Base-by-base conservation (phyloP, 257 asterid species). In the Jacaranda mimosifolia region DNA sequence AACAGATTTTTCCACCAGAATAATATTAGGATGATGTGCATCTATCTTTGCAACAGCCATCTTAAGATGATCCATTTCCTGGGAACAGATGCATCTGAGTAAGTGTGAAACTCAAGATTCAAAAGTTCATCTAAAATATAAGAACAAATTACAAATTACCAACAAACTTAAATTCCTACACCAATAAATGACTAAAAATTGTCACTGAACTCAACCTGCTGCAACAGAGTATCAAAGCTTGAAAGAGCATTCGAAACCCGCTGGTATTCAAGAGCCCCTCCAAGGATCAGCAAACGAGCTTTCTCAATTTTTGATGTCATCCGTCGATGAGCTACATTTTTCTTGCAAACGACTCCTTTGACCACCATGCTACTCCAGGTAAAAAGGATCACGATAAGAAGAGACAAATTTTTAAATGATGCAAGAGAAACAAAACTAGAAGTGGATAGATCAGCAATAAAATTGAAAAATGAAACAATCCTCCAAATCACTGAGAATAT, bases 21-120 rank as follows among this genome's bases (percentile, higher is more conserved):
- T 97, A 76, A 95, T 86, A 82, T 91, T 85, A 63, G 99, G 99
- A 76, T 78, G 85, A 72, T 91, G 97, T 38, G 92, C 90, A 73
- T 90, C 97, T 64, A 95, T 93, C 83, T 88, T 92, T 78, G 99
- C 94, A 59, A 95, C 96, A 80, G 97, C 97, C 99, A 95, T 95
- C 92, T 95, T 95, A 77, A 92, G 92, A 89, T 92, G 98, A 89
- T 95, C 98, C 97, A 89, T 91, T 88, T 95, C 99, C 99, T 95
- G 89, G 62, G 79, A 76, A 77, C 63, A 58, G 56, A 70, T 3
- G 36, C 74, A 81, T 58, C 70, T 60, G 62, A 76, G 66, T 63
- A 63, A 82, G 83, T 60, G 67, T 36, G 68, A 78, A 76, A 26
- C 69, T 42, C 35, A 76, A 72, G 81, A 53, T 53, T 36, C 67